These are phyloP conservation scores for Hymenoscyphus occultus DNA, from an alignment of 2,329 filamentous ascomycete species.

Conservation along the genomic window DNA sequence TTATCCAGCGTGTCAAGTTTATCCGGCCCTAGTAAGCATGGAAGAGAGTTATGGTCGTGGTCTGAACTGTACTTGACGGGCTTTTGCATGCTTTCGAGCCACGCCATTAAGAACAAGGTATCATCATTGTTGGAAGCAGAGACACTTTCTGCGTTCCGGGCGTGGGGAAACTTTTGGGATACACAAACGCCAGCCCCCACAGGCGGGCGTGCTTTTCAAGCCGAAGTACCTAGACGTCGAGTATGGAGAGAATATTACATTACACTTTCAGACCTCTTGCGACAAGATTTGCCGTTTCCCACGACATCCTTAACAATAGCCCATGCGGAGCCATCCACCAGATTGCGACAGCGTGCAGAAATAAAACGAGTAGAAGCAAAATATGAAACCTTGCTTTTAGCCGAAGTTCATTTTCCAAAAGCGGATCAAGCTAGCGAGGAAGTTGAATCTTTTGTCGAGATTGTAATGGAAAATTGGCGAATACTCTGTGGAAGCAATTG, in stretches of 20 bases:
- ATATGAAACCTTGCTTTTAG: conserved; percentile 76
- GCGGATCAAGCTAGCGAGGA: conserved; percentile 76
- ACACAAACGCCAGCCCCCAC: conserved; percentile 42
- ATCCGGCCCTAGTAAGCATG: conserved; percentile 43
- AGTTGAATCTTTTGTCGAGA: conserved; percentile 77
- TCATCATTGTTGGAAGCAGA: conserved; percentile 50
- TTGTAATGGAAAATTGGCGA: conserved; percentile 81
- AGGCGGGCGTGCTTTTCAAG: conserved; percentile 57
- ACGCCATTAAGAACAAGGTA: conserved; percentile 52
- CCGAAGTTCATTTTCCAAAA: conserved; percentile 78
- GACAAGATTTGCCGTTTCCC: conserved; percentile 60
- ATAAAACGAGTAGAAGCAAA: conserved; percentile 73
- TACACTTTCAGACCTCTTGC: conserved; percentile 72
- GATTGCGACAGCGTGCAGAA: conserved; percentile 68
- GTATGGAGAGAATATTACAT: conserved; percentile 87
- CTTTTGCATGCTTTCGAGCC: conserved; percentile 66
- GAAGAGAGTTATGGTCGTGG: conserved; percentile 72
- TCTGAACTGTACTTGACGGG: conserved; percentile 74
- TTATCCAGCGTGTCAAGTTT: conserved; percentile 49
- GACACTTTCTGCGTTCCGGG: conserved; percentile 56
- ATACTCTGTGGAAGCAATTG: conserved; percentile 76
- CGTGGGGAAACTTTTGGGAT: conserved; percentile 71
- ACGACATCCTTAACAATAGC: conserved; percentile 42
- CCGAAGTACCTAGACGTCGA: conserved; percentile 58
- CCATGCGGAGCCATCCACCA: conserved; percentile 51